Conservation (phyloP, 108 stramenopile genomes). For the Cylindrotheca fusiformis region DNA sequence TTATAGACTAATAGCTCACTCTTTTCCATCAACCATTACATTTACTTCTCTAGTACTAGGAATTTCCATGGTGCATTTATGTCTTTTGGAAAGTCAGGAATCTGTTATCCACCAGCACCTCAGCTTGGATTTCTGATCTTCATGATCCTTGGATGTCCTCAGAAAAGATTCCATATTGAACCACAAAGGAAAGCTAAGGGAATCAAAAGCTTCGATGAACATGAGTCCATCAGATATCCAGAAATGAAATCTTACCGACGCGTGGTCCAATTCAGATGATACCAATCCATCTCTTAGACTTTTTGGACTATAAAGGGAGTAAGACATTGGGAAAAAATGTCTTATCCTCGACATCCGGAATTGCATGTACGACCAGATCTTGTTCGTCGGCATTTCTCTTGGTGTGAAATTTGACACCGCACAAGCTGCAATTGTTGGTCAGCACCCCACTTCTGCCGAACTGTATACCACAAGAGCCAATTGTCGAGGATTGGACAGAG, state of each 20-base stretch:
- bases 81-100: conserved; percentile 2
- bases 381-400: not conserved
- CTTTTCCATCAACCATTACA: too few species aligned
- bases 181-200: not conserved
- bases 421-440: conserved; percentile 1
- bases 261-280: not conserved
- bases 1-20: too few species aligned
- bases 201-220: not conserved
- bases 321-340: too few species aligned
- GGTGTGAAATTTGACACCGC: not conserved
- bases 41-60: too few species aligned
- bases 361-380: conserved; percentile 3
- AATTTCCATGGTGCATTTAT: conserved; percentile 10
- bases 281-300: conserved; percentile 1
- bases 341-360: conserved; percentile 2
- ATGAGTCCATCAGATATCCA: conserved; percentile 3
- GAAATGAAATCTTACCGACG: not conserved
- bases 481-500: not conserved
- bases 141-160: conserved; percentile 8
- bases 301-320: conserved; percentile 1
- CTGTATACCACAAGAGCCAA: conserved; percentile 4
- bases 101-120: not conserved
- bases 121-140: conserved; percentile 6
- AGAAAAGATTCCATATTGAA: conserved; percentile 3
- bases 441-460: conserved; percentile 6